Evolutionary conservation across 1,284 basidiomycete species (phyloP).

Genomic region (Sporisorium sorghi): DNA sequence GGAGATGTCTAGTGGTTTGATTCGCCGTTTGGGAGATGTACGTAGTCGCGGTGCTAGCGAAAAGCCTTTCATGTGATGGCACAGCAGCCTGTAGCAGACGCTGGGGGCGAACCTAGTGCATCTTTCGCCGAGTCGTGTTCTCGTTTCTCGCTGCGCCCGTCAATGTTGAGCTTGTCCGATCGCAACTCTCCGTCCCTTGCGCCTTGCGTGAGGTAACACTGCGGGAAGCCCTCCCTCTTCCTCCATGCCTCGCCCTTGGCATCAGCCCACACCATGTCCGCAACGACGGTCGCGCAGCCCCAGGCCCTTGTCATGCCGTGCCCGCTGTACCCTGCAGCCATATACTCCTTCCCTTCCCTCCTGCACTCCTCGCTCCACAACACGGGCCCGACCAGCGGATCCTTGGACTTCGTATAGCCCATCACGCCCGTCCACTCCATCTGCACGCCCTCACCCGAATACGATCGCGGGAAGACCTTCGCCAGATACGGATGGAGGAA

Average conservation of each 20-base stretch:
- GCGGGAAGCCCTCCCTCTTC: slow-evolving; percentile 73
- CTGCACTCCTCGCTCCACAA: background rate
- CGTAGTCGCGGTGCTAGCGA: too few species aligned
- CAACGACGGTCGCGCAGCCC: slow-evolving; percentile 76
- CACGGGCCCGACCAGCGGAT: slow-evolving; percentile 75
- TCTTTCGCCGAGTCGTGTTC: too few species aligned
- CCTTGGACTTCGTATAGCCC: slow-evolving; percentile 77
- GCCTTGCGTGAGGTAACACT: slow-evolving; percentile 38
- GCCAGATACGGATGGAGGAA: slow-evolving; percentile 33
- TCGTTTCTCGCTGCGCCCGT: too few species aligned
- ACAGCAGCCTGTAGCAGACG: too few species aligned
- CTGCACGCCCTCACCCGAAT: slow-evolving; percentile 72
- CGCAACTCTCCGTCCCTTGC: background rate
- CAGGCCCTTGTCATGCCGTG: slow-evolving; percentile 82
- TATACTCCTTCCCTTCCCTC: slow-evolving; percentile 74
- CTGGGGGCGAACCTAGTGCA: too few species aligned
- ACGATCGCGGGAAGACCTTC: slow-evolving; percentile 72
- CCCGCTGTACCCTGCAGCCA: slow-evolving; percentile 80
- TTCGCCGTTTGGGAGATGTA: too few species aligned
- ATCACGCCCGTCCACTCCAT: slow-evolving; percentile 82
- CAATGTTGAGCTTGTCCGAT: too few species aligned
- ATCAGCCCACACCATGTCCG: slow-evolving; percentile 76
- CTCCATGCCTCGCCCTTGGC: slow-evolving; percentile 73
- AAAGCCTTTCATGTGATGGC: too few species aligned
- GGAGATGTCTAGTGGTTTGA: too few species aligned